Evolutionary conservation across 202 grass and related monocot species (phyloP), one percentile per base, ranked within the genome.

Genomic region (Setaria italica): DNA sequence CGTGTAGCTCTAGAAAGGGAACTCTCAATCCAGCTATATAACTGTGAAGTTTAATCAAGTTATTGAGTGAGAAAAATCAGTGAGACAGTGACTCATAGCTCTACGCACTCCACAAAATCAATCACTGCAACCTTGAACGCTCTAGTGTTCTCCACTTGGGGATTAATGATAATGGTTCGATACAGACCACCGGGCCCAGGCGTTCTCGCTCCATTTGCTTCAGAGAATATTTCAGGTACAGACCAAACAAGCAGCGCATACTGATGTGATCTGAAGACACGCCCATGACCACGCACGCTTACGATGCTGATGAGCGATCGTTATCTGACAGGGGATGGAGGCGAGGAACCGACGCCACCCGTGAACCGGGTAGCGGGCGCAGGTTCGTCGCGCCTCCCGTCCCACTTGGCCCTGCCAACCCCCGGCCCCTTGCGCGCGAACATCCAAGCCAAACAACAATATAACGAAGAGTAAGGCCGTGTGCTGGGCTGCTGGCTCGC

Each of bases 281-380:
- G 35, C 13, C 8, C 69, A 74, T 35, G 50, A 12, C 9, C 33
- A 75, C 2, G 32, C 30, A 62, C 3, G 21, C 72, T 58, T 76
- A 29, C 48, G 5, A 9, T 49, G 32, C 32, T 17, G 32, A 75
- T 56, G 50, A 75, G 59, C 6, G 51, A 21, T 37, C 71, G 29
- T 57, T n/a, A 69, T 71, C 68, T 45, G 74, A 77, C 55, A 77
- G 20, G 8, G 37, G 13, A 75, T 39, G 73, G 76, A 33, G 42
- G 63, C 19, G 10, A 37, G 35, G 35, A 37, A 45, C 74, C 35
- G 55, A 63, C 12, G 56, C 70, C 34, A 34, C 72, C 82, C 72
- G 72, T 76, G 82, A 84, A 56, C 82, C 72, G 11, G 82, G 56
- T 67, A 39, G 55, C 39, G 34, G 46, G 33, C 33, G 35, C 46